Evolutionary conservation across 208 protist species (phyloP).

Genomic region (Naegleria gruberi): DNA sequence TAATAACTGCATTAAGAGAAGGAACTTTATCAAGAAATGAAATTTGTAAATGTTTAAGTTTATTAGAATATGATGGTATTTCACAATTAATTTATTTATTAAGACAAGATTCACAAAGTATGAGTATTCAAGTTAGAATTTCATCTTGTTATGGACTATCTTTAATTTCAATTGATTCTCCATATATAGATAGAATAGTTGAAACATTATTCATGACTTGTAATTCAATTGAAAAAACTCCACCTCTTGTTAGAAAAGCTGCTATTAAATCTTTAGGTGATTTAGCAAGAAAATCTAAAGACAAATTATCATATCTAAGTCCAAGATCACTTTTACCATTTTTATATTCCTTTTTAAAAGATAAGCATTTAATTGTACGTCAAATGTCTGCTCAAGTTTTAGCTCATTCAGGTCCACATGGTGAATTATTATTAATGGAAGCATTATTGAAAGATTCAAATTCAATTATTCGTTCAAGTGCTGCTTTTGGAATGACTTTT

Average conservation of each 20-base stretch:
- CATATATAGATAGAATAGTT: background rate
- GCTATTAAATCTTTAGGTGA: background rate
- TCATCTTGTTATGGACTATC: background rate
- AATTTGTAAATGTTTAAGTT: background rate
- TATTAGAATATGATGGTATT: background rate
- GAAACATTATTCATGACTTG: background rate
- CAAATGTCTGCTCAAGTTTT: background rate
- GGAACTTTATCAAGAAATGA: background rate
- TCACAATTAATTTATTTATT: background rate
- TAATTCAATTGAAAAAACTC: background rate
- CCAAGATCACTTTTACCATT: background rate
- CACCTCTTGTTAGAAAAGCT: conserved; percentile 10
- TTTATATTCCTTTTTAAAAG: background rate
- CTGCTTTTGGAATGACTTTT: background rate
- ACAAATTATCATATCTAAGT: background rate
- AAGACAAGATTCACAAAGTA: conserved; percentile 11
- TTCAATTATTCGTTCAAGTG: background rate
- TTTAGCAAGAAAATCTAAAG: background rate
- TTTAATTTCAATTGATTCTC: background rate
- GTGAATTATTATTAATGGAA: conserved; percentile 16
- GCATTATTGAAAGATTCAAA: conserved; percentile 16
- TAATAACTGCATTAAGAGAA: background rate
- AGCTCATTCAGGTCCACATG: background rate
- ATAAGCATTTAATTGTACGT: background rate
- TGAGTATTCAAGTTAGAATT: background rate